Evolutionary conservation across 2,329 filamentous ascomycete species (phyloP).

Genomic region (Epichloe aotearoae): DNA sequence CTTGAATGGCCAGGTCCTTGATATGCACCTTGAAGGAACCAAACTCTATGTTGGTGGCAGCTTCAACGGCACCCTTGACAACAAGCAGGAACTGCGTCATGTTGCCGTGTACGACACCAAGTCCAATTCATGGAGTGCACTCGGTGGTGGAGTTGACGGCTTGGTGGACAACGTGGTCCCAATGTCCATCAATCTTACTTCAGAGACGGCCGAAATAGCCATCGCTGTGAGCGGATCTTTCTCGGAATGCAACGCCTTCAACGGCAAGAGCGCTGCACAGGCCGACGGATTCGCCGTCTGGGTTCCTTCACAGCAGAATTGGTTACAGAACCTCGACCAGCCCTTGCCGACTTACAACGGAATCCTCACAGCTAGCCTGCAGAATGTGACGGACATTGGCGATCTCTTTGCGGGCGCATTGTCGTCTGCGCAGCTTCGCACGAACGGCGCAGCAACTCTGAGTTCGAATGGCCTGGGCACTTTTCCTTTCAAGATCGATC

Average conservation of each 20-base stretch:
- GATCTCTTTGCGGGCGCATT: conserved; percentile 77
- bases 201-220: conserved; percentile 53
- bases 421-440: conserved; percentile 58
- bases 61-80: conserved; percentile 61
- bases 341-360: conserved; percentile 57
- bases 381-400: conserved; percentile 48
- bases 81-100: conserved; percentile 53
- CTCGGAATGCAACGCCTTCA: conserved; percentile 55
- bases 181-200: conserved; percentile 65
- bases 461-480: conserved; percentile 36
- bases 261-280: conserved; percentile 42
- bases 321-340: conserved; percentile 67
- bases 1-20: conserved; percentile 64
- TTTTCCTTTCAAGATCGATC: conserved; percentile 44
- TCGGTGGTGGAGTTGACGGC: conserved; percentile 80
- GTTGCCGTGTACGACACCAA: conserved; percentile 63
- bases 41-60: conserved; percentile 70
- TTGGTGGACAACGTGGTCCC: conserved; percentile 61
- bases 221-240: conserved; percentile 76
- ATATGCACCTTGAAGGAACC: conserved; percentile 53
- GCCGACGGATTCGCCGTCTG: conserved; percentile 77
- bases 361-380: conserved; percentile 52
- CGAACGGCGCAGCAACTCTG: conserved; percentile 60
- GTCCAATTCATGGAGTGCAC: conserved; percentile 57
- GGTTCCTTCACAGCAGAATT: conserved; percentile 75